phyloP scores from a whole-genome alignment of 805 yeast species.

The Saccharomycopsis schoenii region DNA sequence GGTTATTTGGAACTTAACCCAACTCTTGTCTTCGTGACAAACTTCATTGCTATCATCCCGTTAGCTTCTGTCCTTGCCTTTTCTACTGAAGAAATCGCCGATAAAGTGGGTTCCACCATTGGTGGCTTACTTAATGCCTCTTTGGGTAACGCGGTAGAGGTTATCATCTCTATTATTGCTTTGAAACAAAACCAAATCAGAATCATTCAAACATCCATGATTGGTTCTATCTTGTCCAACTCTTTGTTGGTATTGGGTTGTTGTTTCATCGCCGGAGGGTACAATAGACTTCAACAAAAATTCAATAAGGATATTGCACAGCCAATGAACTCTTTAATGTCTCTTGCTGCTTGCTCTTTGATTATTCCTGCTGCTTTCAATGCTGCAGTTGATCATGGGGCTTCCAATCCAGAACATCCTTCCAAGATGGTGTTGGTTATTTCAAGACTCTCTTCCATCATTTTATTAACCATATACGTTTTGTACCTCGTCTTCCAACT shows the following conservation, averaged over 20 bases:
- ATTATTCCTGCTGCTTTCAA: conserved; percentile 95
- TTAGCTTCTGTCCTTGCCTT: conserved; percentile 82
- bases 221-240: conserved; percentile 88
- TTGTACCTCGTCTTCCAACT: conserved; percentile 82
- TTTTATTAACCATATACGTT: conserved; percentile 66
- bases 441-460: conserved; percentile 78
- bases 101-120: conserved; percentile 78
- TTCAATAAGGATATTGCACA: conserved; percentile 97
- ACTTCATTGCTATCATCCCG: conserved; percentile 86
- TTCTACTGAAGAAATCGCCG: conserved; percentile 89
- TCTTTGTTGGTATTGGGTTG: conserved; percentile 87
- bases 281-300: conserved; percentile 71
- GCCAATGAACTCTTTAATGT: conserved; percentile 91
- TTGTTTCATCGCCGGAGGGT: conserved; percentile 89
- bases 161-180: conserved; percentile 90
- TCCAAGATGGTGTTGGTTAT: conserved; percentile 50
- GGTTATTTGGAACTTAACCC: conserved; percentile 50
- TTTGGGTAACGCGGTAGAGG: conserved; percentile 95
- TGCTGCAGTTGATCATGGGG: conserved; percentile 48
- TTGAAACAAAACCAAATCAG: conserved; percentile 76
- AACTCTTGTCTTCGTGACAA: conserved; percentile 52
- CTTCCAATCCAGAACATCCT: conserved; percentile 31
- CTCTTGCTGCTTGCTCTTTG: conserved; percentile 80
- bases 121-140: conserved; percentile 96
- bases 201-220: conserved; percentile 95